These are phyloP conservation scores for Sporothrix brunneoviolacea DNA, from an alignment of 2,329 filamentous ascomycete species.

Conservation along the genomic window DNA sequence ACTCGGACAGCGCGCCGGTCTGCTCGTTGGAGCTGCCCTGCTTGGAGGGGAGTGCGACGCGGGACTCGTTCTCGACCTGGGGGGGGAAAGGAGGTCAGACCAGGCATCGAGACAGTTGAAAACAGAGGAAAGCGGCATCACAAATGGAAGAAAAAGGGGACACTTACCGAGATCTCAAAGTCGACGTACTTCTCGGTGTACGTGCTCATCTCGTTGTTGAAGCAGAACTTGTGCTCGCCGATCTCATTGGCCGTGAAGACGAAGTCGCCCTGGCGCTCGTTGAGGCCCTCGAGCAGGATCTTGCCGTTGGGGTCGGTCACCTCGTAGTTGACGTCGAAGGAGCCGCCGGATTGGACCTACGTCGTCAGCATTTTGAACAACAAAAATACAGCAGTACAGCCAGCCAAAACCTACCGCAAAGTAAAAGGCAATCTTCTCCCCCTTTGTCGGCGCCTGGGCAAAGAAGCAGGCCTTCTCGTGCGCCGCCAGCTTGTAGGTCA, in stretches of 20 bases:
- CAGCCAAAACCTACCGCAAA: constrained; percentile 72
- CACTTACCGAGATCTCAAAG: constrained; percentile 88
- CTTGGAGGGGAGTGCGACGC: constrained; percentile 76
- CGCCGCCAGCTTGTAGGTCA: constrained; percentile 86
- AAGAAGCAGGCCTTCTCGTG: constrained; percentile 98
- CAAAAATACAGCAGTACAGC: background rate
- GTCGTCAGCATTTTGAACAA: background rate
- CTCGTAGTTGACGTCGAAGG: constrained; percentile 92
- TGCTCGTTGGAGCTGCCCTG: constrained; percentile 85
- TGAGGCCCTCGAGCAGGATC: constrained; percentile 75
- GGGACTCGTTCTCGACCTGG: constrained; percentile 85
- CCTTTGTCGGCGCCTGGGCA: constrained; percentile 66
- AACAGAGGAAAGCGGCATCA: too few relatives aligned
- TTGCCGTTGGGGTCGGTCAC: constrained; percentile 78
- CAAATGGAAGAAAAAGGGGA: background rate
- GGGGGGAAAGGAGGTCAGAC: constrained; percentile 8
- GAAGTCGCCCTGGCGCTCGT: constrained; percentile 93
- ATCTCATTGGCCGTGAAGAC: constrained; percentile 86
- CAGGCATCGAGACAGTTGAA: too few relatives aligned
- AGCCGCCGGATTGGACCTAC: constrained; percentile 94
- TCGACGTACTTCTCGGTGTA: constrained; percentile 97
- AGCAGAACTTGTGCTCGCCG: constrained; percentile 96
- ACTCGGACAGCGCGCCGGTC: constrained; percentile 82
- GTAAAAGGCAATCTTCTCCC: constrained; percentile 93
- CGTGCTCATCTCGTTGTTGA: constrained; percentile 97